Conservation (phyloP, 345 rosid species). For the Corymbia maculata region DNA sequence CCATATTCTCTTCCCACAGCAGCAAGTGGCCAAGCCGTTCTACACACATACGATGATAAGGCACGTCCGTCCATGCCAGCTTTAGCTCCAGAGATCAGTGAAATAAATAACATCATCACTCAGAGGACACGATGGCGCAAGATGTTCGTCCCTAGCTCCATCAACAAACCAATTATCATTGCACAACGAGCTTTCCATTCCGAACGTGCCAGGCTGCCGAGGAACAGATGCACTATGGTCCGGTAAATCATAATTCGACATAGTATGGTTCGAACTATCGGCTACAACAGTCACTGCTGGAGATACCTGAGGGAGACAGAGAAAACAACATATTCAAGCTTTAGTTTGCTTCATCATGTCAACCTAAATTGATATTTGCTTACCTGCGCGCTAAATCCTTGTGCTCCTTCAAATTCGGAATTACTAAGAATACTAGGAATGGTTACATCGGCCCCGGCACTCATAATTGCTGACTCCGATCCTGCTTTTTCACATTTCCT, state of each 20-base stretch:
- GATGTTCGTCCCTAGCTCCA: background rate
- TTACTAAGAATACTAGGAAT: background rate
- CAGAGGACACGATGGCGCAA: accelerated
- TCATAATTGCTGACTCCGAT: background rate
- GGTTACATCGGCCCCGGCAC: background rate
- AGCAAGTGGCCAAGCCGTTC: background rate
- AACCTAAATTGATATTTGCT: background rate
- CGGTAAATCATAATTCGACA: background rate
- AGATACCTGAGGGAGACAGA: background rate
- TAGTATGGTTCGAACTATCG: background rate
- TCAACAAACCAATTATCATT: background rate
- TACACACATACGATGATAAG: background rate
- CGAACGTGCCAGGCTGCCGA: background rate
- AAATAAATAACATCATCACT: background rate
- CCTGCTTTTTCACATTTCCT: background rate
- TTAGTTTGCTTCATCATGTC: background rate
- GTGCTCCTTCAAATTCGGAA: background rate
- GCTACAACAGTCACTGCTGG: background rate
- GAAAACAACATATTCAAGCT: background rate
- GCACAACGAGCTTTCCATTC: background rate
- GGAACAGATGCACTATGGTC: background rate
- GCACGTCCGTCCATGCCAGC: background rate
- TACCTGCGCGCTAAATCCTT: background rate
- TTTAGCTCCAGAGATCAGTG: background rate
- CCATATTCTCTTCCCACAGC: background rate